These are phyloP conservation scores for Acanthamoeba quina DNA, from an alignment of 208 protist species.

Conservation along the genomic window DNA sequence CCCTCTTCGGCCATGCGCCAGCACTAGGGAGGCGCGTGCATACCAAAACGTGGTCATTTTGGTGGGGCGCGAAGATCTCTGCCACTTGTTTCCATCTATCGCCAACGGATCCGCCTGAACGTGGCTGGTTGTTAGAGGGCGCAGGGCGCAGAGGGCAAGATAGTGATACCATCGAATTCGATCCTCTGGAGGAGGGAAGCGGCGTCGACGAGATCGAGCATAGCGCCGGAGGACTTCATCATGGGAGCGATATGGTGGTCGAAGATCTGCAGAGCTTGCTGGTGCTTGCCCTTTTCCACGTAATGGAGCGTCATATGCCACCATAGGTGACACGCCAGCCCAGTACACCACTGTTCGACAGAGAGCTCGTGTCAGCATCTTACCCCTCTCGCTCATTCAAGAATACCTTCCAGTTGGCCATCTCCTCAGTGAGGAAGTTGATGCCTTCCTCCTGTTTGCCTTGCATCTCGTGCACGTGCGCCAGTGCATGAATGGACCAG, in stretches of 20 bases:
- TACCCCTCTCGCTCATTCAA: no score
- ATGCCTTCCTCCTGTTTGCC: conserved; percentile 35
- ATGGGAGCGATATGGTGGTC: conserved; percentile 19
- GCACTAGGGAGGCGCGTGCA: background rate
- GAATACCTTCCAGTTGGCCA: conserved; percentile 17
- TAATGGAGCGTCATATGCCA: conserved; percentile 27
- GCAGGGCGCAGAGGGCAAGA: background rate
- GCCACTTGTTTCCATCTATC: conserved; percentile 1
- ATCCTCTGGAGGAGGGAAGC: conserved; percentile 42
- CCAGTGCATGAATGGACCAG: conserved; percentile 29
- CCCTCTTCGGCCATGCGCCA: no score
- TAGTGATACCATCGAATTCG: conserved; percentile 1
- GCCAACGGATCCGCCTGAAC: background rate
- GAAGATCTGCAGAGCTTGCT: background rate
- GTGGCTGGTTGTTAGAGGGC: background rate
- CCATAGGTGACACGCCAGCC: conserved; percentile 38
- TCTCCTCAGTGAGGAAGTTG: conserved; percentile 29
- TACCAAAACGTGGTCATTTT: conserved; percentile 28
- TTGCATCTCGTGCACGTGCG: conserved; percentile 51
- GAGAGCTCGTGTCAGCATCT: no score
- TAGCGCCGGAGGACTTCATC: conserved; percentile 11
- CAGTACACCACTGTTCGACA: conserved; percentile 27
- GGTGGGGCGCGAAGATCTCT: background rate
- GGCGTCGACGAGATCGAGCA: conserved; percentile 57
- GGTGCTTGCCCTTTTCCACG: background rate